Base-by-base conservation (phyloP, 768 basidiomycete genomes). In the Lentinula detonsa region DNA sequence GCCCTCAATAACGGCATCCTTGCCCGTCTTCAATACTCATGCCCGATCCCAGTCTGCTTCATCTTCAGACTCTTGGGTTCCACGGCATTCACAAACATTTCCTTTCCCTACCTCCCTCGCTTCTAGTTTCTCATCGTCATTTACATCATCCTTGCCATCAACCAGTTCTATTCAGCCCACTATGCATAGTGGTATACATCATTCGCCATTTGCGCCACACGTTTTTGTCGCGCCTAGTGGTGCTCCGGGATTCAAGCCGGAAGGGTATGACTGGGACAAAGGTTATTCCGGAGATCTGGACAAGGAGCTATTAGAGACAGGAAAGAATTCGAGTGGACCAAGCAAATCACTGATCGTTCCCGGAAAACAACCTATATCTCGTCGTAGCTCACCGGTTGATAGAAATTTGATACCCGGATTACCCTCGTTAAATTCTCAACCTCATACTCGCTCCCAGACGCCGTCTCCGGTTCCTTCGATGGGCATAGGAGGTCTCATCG, bases 171-270 rank as follows among this genome's bases (percentile, higher is more conserved):
- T 67, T 72, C 48, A 61, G 66, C 18, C 64, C 67, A 13, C 62
- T 46, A 37, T 57, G 62, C 49, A 56, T 50, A 13, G 21, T 10
- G 53, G 33, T 10, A 50, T 61, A 42, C 62, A 64, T 31, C 16
- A 59, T 31, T 71, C 79, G 9, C 79, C 81, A 0, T 84, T 81
- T 53, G 79, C 86, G 0, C 74, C 76, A 35, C 69, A 72, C 49
- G 40, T 62, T 23, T 75, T 76, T 61, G 63, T 73, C 0, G 75
- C 81, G 2, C 77, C 80, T 1, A 74, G 68, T 56, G 85, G 92
- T n/a, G 93, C 92, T 0, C 92, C 92, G 0, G 93, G 90, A 5
- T 92, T 87, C 65, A 76, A 72, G 13, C 88, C 88, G 0, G 88
- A 90, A 51, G 71, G 74, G 15, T 77, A 81, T 62, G 74, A 78